Evolutionary conservation across 371 early-diverging fungal species (phyloP), one percentile per base, ranked within the genome.

Genomic region (Actinomortierella wolfii): DNA sequence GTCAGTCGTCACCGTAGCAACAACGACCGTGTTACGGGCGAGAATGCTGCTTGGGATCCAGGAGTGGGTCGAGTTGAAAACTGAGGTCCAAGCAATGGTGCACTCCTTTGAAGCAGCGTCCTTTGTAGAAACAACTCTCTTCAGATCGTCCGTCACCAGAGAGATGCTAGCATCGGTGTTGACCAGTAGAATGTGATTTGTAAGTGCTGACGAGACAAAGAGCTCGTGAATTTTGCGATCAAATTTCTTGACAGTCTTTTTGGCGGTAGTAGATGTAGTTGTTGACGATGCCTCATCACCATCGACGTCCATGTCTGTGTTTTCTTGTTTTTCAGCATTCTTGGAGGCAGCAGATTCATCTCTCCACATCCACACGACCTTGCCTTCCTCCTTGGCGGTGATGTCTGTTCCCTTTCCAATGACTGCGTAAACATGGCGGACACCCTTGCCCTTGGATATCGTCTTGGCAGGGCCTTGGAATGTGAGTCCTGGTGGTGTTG

Each of bases 341-440:
- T 20, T 62, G 53, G 39, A 59, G 46, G 49, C n/a, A 8, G 57
- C 52, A 17, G 61, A 61, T 14, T 66, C 66, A 25, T 76, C 76
- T 51, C 78, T 81, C 86, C 86, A 86, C 61, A 82, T 59, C 86
- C 85, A 86, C 15, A 86, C 76, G 8, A 68, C 67, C 59, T 80
- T 81, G 20, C 78, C 61, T 48, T 83, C 80, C 45, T 84, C 84
- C 28, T 80, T 67, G 57, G 79, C 61, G 8, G 82, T 66, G 40
- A 86, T 75, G 54, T 86, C 86, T 2, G 81, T 70, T 21, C 86
- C 84, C 17, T 83, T 81, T 25, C 80, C 81, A 24, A 86, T 76
- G 39, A 83, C 67, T 17, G 81, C 82, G 56, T 84, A 86, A 8
- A 84, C 81, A 56, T 86, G 76, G 46, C 83, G 79, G 20, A 67